Evolutionary conservation across 2,329 filamentous ascomycete species (phyloP).

Genomic region (Hypoxylon rubiginosum): DNA sequence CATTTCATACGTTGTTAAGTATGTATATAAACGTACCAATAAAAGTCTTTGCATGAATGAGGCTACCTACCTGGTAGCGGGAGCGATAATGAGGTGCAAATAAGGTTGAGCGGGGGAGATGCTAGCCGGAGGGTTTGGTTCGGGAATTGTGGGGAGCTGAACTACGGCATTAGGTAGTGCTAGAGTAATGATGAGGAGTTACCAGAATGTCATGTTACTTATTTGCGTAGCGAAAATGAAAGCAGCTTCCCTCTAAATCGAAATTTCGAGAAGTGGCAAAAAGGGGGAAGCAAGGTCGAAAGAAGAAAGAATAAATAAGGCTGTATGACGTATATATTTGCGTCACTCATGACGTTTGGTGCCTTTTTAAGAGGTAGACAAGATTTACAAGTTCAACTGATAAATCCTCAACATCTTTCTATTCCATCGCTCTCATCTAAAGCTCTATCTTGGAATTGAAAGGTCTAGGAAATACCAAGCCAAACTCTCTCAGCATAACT

Average conservation of each 20-base stretch:
- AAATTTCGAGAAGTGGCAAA: background rate
- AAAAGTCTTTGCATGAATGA: too few species aligned
- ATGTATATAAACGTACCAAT: too few species aligned
- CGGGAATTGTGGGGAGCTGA: background rate
- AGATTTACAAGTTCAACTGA: background rate
- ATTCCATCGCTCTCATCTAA: background rate
- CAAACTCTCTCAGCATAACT: background rate
- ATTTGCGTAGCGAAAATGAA: background rate
- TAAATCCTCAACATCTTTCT: background rate
- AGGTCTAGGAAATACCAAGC: background rate
- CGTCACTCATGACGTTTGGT: background rate
- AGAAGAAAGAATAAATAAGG: background rate
- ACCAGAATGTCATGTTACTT: background rate
- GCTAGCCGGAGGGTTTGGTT: background rate
- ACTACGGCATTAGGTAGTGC: background rate
- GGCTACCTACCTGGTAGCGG: too few species aligned
- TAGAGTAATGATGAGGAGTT: background rate
- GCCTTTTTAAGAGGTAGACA: background rate
- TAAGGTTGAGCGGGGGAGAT: constrained; percentile 13
- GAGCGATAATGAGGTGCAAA: constrained; percentile 12
- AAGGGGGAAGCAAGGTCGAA: background rate
- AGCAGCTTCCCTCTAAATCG: background rate
- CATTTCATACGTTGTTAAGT: too few species aligned
- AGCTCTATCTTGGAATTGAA: background rate
- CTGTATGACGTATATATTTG: background rate